Percentiles rank a stretch among this genome's conserved stretches.
Conservation (phyloP, 2,329 filamentous ascomycete species). For the Chalaropsis ovoidea region DNA sequence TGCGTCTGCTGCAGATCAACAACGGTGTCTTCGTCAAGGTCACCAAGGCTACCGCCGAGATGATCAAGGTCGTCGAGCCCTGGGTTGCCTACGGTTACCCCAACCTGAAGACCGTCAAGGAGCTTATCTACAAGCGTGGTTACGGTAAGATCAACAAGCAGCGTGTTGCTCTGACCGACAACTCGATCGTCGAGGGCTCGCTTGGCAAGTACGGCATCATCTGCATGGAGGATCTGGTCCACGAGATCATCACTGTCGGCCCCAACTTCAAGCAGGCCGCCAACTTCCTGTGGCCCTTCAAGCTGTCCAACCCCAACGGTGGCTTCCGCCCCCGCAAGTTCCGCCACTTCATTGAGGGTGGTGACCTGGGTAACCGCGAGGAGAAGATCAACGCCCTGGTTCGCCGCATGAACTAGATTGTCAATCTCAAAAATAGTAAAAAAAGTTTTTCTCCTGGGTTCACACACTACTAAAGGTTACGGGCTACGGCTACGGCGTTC, state of each 20-base stretch:
- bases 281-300: constrained; percentile 99
- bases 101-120: constrained; percentile 97
- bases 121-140: constrained; percentile 99
- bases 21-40: constrained; percentile 96
- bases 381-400: constrained; percentile 94
- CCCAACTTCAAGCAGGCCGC: constrained; percentile 99
- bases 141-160: constrained; percentile 99
- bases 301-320: constrained; percentile 96
- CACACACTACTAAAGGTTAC: constrained; percentile 17
- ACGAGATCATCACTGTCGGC: constrained; percentile 97
- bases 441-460: constrained; percentile 27
- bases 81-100: constrained; percentile 99
- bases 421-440: constrained; percentile 29
- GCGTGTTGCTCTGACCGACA: constrained; percentile 91
- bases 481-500: constrained; percentile 29
- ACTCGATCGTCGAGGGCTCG: constrained; percentile 91
- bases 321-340: constrained; percentile 96
- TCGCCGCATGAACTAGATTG: constrained; percentile 89
- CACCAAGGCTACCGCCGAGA: constrained; percentile 95
- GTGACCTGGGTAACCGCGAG: constrained; percentile 97
- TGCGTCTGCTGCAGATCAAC: constrained; percentile 99
- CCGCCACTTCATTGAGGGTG: constrained; percentile 97
- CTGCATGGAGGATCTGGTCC: constrained; percentile 97
- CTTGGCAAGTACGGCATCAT: constrained; percentile 98
- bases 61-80: constrained; percentile 97